Evolutionary conservation across 805 yeast species (phyloP), one percentile per base, ranked within the genome.

Genomic region (Suhomyces xylopsoci): DNA sequence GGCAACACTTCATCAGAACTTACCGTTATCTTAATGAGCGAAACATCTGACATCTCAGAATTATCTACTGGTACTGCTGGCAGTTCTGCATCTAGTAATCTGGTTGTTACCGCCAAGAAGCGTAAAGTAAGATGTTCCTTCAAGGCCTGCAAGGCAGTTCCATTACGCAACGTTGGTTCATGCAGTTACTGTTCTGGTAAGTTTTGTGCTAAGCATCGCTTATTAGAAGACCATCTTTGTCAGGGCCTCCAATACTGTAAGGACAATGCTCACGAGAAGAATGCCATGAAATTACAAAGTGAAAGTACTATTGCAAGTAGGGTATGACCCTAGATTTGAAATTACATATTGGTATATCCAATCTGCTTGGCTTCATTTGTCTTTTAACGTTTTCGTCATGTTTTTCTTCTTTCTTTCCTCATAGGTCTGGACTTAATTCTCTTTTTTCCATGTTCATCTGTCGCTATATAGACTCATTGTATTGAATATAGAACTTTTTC

Each of bases 131-230:
- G 68, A 55, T 81, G 86, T 67, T 72, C 84, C 20, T 83, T 82
- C 67, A 69, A 68, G 30, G 63, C 73, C 26, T 90, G 97, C 70
- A 74, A 79, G 19, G 78, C 86, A n/a, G 73, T 81, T 10, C 89
- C 92, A 0, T 71, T 81, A 47, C 72, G 84, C 59, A 77, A 81
- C 76, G 84, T 89, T 44, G 97, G 97, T 47, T 91, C 86, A 66
- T 90, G 97, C 68, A 80, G 84, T 50, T 87, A 85, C 65, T 90
- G 97, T 68, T 81, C 82, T 47, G 96, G 96, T 45, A 87, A 85
- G 63, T 90, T 83, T 68, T 90, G 97, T 69, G 86, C 93, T 30
- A 87, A 87, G 62, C 97, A 90, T 72, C 80, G 97, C 52, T 76
- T 90, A 51, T 76, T 91, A 71, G 97, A 90, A 69, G 90, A 85